Base-by-base conservation (phyloP, 2,329 filamentous ascomycete genomes). In the Ophiocordyceps polyrhachis-furcata region DNA sequence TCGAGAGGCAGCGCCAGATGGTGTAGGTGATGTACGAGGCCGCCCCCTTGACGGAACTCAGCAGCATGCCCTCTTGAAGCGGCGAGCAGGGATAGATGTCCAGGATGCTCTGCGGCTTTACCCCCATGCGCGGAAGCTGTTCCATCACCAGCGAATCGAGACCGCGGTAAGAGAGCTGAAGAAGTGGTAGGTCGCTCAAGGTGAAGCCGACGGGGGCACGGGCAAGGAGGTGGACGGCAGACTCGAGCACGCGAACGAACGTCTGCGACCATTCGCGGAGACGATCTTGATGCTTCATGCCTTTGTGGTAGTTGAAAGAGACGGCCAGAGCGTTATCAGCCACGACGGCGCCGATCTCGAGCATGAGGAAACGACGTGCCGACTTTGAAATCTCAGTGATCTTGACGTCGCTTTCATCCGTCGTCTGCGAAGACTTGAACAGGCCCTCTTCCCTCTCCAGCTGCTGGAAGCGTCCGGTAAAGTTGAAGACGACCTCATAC, bases 401-500 rank as follows among this genome's bases (percentile, higher is more conserved):
- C 42, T 43, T 43, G 4, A 43, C 14, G 21, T 43, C 42, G 21
- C 31, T 20, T 1, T 43, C 42, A n/a, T 43, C 42, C 5, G 42
- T n/a, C 9, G 17, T 21, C 15, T 43, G 42, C 3, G 42, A 43
- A 11, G 42, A 43, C 17, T 40, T 44, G 35, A 50, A 48, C 13
- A 50, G 19, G 5, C 44, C 47, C 11, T 60, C 61, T 2, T 58
- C 51, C 0, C 56, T 52, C 45, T 70, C 66, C 2, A 68, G 55
- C 40, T 68, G 64, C 49, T 70, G 67, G 44, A 62, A 49, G 11
- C 44, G 35, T 62, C 43, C 63, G 55, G 11, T 66, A 47, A 68
- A 73, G 51, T 73, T 72, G 56, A 73, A 70, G 0, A 66, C 53
- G 2, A 73, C 48, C 49, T 73, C 70, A 48, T 67, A 60, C 0